Conservation (phyloP, 2,329 filamentous ascomycete genomes). For the Exophiala sp. region DNA sequence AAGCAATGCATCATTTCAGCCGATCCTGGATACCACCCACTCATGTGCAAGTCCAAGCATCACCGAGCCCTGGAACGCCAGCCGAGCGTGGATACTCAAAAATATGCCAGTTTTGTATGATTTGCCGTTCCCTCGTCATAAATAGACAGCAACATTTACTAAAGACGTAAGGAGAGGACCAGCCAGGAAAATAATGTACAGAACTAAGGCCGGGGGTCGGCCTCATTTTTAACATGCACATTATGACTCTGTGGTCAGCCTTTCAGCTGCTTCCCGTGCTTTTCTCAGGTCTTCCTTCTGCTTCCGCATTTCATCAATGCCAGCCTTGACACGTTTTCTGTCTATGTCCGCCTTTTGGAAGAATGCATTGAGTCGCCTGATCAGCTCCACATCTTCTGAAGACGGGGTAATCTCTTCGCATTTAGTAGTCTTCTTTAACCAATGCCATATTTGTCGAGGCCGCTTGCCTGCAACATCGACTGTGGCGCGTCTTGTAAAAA, state of each 20-base stretch:
- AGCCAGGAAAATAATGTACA: background rate
- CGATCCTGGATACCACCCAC: no score
- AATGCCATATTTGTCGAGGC: conserved; percentile 40
- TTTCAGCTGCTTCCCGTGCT: conserved; percentile 41
- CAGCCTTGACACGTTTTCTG: conserved; percentile 34
- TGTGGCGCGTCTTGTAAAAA: conserved; percentile 33
- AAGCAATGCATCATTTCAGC: no score
- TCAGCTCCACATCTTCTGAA: conserved; percentile 35
- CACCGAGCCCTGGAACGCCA: no score
- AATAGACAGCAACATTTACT: background rate
- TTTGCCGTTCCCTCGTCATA: background rate
- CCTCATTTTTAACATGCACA: background rate
- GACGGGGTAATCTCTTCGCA: conserved; percentile 35
- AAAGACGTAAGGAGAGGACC: background rate
- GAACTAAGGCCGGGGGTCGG: background rate
- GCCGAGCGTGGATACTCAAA: no score
- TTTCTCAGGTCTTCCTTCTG: conserved; percentile 42
- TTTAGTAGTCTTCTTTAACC: conserved; percentile 39
- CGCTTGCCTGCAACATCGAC: conserved; percentile 32
- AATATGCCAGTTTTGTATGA: background rate
- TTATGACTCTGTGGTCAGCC: conserved; percentile 32
- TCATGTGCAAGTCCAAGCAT: no score
- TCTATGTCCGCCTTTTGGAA: conserved; percentile 36
- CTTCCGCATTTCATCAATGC: conserved; percentile 42
- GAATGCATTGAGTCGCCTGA: conserved; percentile 35